A percentile compares a stretch with the other conserved stretches of the same genome.
These are phyloP conservation scores for Tylopilus sp. DNA, from an alignment of 768 basidiomycete species.

Conservation along the genomic window DNA sequence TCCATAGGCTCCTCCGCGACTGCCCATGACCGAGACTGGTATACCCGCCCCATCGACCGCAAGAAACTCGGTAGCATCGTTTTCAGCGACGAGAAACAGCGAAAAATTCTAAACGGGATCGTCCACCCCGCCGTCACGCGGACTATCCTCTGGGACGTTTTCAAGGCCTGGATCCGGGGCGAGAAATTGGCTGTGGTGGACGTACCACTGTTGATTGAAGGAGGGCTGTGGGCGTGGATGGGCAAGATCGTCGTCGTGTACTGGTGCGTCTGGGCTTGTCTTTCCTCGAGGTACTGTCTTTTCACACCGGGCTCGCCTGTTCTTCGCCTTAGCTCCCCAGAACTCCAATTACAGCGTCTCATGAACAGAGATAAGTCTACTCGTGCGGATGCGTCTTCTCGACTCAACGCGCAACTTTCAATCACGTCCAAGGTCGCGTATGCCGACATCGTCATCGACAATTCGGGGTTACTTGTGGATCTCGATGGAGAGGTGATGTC, in stretches of 20 bases:
- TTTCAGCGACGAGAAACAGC: conserved; percentile 71
- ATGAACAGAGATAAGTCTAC: conserved; percentile 70
- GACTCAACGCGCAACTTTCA: conserved; percentile 78
- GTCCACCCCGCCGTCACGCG: conserved; percentile 88
- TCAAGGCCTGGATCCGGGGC: conserved; percentile 73
- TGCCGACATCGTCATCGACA: conserved; percentile 86
- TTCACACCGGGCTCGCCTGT: neutral
- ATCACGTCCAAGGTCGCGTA: conserved; percentile 78
- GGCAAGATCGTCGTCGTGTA: conserved; percentile 86
- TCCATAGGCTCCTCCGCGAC: neutral
- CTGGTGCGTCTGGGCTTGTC: conserved; percentile 52
- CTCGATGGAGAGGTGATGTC: conserved; percentile 45
- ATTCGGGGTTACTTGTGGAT: conserved; percentile 73
- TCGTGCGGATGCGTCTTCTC: conserved; percentile 61
- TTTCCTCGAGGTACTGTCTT: neutral
- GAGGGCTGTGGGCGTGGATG: conserved; percentile 79
- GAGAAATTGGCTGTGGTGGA: conserved; percentile 81
- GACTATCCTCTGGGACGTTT: conserved; percentile 67
- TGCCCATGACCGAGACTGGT: conserved; percentile 6
- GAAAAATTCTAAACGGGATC: conserved; percentile 75
- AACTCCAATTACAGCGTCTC: conserved; percentile 81
- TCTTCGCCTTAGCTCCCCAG: conserved; percentile 55
- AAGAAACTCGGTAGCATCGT: conserved; percentile 80
- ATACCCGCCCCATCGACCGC: conserved; percentile 74
- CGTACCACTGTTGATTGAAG: conserved; percentile 89